Evolutionary conservation across 495 filamentous ascomycete genomes (phyloP), one percentile per base, ranked within the genome.

Genomic region (Aspergillus egyptiacus): DNA sequence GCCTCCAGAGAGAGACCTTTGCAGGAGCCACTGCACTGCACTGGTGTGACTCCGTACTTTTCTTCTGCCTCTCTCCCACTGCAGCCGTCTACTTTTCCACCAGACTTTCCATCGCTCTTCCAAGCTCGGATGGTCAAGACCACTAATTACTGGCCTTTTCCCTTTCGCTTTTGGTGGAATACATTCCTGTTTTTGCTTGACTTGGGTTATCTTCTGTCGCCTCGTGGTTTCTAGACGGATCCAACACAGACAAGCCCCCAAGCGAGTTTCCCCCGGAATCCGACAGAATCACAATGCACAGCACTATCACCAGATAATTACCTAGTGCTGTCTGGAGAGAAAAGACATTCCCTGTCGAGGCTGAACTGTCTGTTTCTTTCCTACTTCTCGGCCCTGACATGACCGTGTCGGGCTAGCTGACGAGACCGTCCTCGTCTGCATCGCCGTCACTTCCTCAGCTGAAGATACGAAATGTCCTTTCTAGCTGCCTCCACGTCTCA

Each of bases 341-440:
- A 46, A 15, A n/a, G 25, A 22, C 14, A 9, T 20, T 33, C 11
- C 22, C 22, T 15, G 20, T 10, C n/a, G 38, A 42, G 18, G 35
- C 39, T 49, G 46, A 46, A 42, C 41, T 45, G 54, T 40, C 39
- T 17, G 28, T 20, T 50, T 13, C 15, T 30, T 42, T 30, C 34
- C 34, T 38, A 35, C 42, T 27, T 48, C 34, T 34, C 27, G n/a
- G 49, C 50, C 59, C 53, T 61, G 59, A 56, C 51, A 62, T 62
- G 60, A 54, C 6, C 44, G 36, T 48, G 24, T 58, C 44, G 49
- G 51, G 35, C 39, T 49, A 51, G 48, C 54, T 43, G 55, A 54
- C 51, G 54, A 60, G 57, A 56, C 47, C 23, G 47, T 44, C 42
- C 41, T 60, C 46, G 53, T 56, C 53, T 53, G 50, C 44, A 34